Percentiles rank a stretch among this genome's conserved stretches.
These are phyloP conservation scores for Agrostemma githago DNA, from an alignment of 148 eudicot genomes.

Conservation along the genomic window DNA sequence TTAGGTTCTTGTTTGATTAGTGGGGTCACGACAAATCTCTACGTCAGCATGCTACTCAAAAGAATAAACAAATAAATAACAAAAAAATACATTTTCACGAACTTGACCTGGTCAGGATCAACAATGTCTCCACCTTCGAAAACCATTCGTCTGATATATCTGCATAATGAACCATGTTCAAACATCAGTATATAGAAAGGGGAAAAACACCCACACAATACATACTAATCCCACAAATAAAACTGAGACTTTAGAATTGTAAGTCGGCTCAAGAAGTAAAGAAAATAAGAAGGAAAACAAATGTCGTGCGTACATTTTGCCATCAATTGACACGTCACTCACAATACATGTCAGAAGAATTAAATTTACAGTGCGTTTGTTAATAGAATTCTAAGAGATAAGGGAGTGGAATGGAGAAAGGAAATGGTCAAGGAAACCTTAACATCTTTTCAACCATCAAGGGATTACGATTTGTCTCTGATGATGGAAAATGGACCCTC, in stretches of 20 bases:
- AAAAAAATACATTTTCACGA: slow-evolving; percentile 12
- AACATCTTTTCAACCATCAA: too few species aligned
- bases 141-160: slow-evolving; percentile 62
- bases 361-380: background rate
- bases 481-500: too few species aligned
- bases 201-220: background rate
- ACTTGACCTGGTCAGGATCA: slow-evolving; percentile 81
- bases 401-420: too few species aligned
- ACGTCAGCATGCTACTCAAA: too few species aligned
- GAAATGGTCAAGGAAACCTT: too few species aligned
- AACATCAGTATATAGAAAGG: background rate
- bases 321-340: background rate
- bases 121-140: slow-evolving; percentile 90
- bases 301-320: background rate
- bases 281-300: background rate
- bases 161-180: slow-evolving; percentile 25
- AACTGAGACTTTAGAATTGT: background rate
- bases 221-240: background rate
- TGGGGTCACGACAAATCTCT: too few species aligned
- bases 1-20: too few species aligned
- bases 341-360: background rate
- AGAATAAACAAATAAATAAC: background rate
- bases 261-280: background rate
- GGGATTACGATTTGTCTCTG: too few species aligned
- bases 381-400: too few species aligned